Percentiles rank a stretch among this genome's conserved stretches.
These are phyloP conservation scores for Vachellia collinsii DNA, from an alignment of 306 rosid genomes.

Conservation along the genomic window DNA sequence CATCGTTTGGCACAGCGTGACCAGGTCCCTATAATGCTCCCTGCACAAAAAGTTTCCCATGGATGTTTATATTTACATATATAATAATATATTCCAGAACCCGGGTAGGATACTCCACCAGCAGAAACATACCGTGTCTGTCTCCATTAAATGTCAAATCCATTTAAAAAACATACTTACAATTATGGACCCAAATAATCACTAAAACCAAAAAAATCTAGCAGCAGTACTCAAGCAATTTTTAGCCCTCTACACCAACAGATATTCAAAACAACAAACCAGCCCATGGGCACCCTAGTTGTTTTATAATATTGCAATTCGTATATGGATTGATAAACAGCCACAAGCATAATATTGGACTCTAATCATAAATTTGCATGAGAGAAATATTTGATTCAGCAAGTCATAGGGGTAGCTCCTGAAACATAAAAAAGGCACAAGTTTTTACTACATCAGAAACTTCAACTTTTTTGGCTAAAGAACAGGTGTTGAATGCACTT, in stretches of 20 bases:
- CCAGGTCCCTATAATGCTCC: conserved; percentile 71
- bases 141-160: conserved; percentile 31
- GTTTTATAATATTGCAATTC: not conserved
- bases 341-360: not conserved
- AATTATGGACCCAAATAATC: conserved; percentile 23
- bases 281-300: not conserved
- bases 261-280: not conserved
- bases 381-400: conserved; percentile 23
- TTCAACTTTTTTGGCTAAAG: conserved; percentile 17
- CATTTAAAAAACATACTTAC: conserved; percentile 3
- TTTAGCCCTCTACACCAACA: not conserved
- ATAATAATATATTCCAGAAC: conserved; percentile 20
- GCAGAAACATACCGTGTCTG: conserved; percentile 24
- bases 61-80: conserved; percentile 25
- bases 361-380: not conserved
- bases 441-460: not conserved
- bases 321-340: not conserved
- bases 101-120: conserved; percentile 18
- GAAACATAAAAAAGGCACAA: not conserved
- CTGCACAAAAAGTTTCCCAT: conserved; percentile 54
- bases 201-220: conserved; percentile 33
- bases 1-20: conserved; percentile 83
- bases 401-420: conserved; percentile 12
- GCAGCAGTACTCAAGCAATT: not conserved
- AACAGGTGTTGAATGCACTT: conserved; percentile 31